Base-by-base conservation (phyloP, 306 rosid genomes). In the Cicer chorassanicum region DNA sequence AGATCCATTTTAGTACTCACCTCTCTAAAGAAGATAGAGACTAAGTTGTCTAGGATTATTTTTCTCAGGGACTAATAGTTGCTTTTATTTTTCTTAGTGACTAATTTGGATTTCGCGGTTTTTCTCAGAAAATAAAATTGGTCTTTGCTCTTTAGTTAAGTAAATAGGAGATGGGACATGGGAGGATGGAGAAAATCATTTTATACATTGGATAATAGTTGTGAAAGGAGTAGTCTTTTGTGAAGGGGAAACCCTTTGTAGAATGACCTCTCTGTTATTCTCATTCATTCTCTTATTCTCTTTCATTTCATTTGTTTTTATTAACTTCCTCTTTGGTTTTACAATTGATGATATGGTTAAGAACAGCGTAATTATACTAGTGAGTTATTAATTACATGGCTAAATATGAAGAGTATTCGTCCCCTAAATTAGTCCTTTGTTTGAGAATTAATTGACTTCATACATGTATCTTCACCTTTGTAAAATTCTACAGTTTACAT, bases 401-500 rank as follows among this genome's bases (percentile, higher is more conserved):
- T 54, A 19, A 54, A 1, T 54, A 54, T 18, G 19, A 39, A 7
- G 48, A 13, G 4, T 18, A 70, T 1, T 34, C 12, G 39, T 39
- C 29, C 50, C 18, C 13, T 42, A 44, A 21, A 11, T 45, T 11
- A 13, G 18, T 66, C 36, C 6, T 63, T 3, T 9, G 16, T 63
- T 45, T 19, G 48, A 51, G 18, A 14, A 24, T 3, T 50, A 3
- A 15, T 10, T 68, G 11, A 49, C 24, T 48, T 48, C 14, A 11
- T 65, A 53, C 34, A 53, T 53, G 4, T 46, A 46, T 46, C 45
- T 51, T 53, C 6, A 24, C 18, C 73, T 2, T 75, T 19, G 9
- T 16, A 21, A 72, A 75, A 54, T 65, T 41, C 24, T 64, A 21
- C 16, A 73, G 49, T 40, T 57, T 24, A 34, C 21, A 46, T 38